A percentile compares a stretch with the other conserved stretches of the same genome.
Conservation (phyloP, 306 rosid species). For the Medicago truncatula region DNA sequence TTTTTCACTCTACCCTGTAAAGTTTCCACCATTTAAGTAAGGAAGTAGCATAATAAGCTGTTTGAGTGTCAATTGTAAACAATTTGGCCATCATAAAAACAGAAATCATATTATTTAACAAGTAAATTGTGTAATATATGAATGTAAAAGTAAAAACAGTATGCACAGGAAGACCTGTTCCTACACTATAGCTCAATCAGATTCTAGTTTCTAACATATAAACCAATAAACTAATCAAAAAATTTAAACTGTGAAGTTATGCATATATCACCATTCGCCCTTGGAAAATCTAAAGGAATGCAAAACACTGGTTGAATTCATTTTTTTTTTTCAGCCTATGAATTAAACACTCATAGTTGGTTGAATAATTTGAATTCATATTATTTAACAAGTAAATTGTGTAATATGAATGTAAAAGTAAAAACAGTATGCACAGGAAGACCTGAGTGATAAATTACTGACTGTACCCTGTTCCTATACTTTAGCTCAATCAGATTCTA, state of each 20-base stretch:
- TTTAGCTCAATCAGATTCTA: conserved; percentile 4
- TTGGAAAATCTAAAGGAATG: conserved; percentile 19
- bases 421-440: conserved; percentile 12
- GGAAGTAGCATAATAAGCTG: conserved; percentile 19
- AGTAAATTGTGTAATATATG: neutral
- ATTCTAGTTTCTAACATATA: conserved; percentile 19
- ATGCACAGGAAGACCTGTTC: conserved; percentile 9
- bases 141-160: conserved; percentile 29
- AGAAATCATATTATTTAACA: conserved; percentile 18
- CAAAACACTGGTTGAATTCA: conserved; percentile 31
- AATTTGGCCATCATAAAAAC: conserved; percentile 17
- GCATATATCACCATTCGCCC: neutral
- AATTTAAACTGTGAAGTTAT: conserved; percentile 6
- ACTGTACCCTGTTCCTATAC: neutral
- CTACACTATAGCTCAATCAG: neutral
- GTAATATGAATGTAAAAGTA: conserved; percentile 24
- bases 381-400: conserved; percentile 12
- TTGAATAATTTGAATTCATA: neutral
- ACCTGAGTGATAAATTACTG: neutral
- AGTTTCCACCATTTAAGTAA: conserved; percentile 30
- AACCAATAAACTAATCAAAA: conserved; percentile 20
- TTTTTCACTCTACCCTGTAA: conserved; percentile 58
- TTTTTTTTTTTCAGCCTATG: too few species aligned
- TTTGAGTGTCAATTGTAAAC: conserved; percentile 30
- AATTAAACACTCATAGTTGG: too few species aligned